Base-by-base conservation (phyloP, 306 rosid genomes). In the Crotalaria pallida region DNA sequence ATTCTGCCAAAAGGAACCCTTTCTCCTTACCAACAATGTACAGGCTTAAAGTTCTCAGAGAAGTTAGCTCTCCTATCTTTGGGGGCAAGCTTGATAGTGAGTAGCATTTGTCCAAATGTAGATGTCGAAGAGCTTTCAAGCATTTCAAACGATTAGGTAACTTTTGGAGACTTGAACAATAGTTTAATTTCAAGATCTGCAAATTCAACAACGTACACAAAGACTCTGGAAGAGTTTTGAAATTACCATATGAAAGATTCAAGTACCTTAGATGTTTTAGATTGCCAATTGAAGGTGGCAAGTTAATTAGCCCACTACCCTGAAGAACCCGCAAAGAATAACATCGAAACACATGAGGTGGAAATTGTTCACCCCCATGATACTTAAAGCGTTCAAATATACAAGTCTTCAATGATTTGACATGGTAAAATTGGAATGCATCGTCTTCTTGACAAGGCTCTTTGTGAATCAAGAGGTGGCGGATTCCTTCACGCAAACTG, bases 211-310 rank as follows among this genome's bases (percentile, higher is more conserved):
- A 1, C 0, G 3, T 22, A 19, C 67, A 56, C 0, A 67, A 21
- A 0, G 77, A 64, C 12, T 78, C 33, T 0, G 78, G 83, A 19
- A 77, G 38, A 6, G 57, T 31, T 41, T 8, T 10, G 23, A 78
- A 68, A 0, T 0, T 0, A 21, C 80, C 40, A 0, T 0, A 0
- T 27, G 57, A 68, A 34, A 74, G 38, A 51, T 80, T 17, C 10
- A 80, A 69, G 34, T 34, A 69, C 41, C 80, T 74, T 13, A 80
- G 6, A 61, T 16, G 12, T 7, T 45, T 62, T 8, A 80, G 33
- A 52, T 15, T 13, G 8, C n/a, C 23, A 34, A 73, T 41, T 3
- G 63, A 60, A 44, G 79, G 0, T 5, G 72, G 0, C 12, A 73
- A 12, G 0, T 3, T 0, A 3, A 4, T 1, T 11, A 0, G 3